Evolutionary conservation across 371 early-diverging fungal genomes (phyloP), one percentile per base, ranked within the genome.

Genomic region (Rhizopus sp.): DNA sequence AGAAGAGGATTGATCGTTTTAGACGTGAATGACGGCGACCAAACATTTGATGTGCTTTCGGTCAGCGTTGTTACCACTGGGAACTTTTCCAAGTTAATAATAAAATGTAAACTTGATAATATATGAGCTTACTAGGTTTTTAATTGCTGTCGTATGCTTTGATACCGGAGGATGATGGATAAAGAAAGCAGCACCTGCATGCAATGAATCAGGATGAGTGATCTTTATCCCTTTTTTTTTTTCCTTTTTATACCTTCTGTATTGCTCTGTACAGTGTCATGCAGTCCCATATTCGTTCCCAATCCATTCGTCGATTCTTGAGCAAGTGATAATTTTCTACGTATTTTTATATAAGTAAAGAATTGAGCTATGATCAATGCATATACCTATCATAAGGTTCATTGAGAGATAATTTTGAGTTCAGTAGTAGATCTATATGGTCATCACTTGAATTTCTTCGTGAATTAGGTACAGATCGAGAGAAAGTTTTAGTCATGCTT

Each of bases 391-490:
- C 7, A 6, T 37, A 37, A 13, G 38, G 38, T 37, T 64, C 60
- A 52, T 51, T 64, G 15, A 53, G 47, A 5, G 52, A 50, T 50
- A 59, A 23, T 23, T 51, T 59, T 1, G 44, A 9, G 7, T 41
- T 46, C 17, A 51, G 17, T 30, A 59, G 51, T 23, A 42, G 41
- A 41, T 60, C 53, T 41, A 59, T 37, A 9, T 66, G 61, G 29
- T 64, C 61, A 30, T 69, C 72, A 39, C 56, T 68, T 7, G 78
- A 77, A 55, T 73, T 75, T 13, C 69, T 66, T 16, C 71, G 55
- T 32, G 77, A 73, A 39, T 57, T 71, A 50, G 76, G 73, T 6
- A 73, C 62, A 30, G 76, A 73, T 17, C 66, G 55, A 31, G 73
- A 66, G 13, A n/a, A 33, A 6, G 32, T 35, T 50, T 7, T 37